Evolutionary conservation across 805 yeast genomes (phyloP), one percentile per base, ranked within the genome.

Genomic region (Yamadazyma sp.): DNA sequence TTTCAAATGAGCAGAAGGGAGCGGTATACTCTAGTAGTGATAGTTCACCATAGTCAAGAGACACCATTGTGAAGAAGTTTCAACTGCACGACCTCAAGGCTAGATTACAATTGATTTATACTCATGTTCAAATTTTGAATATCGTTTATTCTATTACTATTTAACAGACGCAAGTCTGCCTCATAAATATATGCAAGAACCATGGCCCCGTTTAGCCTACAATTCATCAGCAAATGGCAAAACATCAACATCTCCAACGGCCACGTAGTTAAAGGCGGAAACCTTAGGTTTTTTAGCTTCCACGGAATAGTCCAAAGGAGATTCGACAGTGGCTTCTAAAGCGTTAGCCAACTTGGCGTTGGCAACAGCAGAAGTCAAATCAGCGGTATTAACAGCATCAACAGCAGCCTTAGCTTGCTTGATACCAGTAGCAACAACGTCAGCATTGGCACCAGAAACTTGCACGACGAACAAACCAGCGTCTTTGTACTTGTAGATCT

Each of bases 161-260:
- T n/a, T n/a, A n/a, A n/a, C n/a, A n/a, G n/a, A n/a, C n/a, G n/a
- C n/a, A n/a, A n/a, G n/a, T n/a, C n/a, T n/a, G n/a, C 28, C 28
- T 12, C 28, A 17, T 29, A 29, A n/a, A 29, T 29, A 29, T n/a
- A n/a, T n/a, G n/a, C n/a, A n/a, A n/a, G n/a, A n/a, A n/a, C n/a
- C n/a, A n/a, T n/a, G n/a, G n/a, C n/a, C n/a, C n/a, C n/a, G n/a
- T n/a, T n/a, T n/a, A n/a, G n/a, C 14, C 44, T 84, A 85, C 68
- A 91, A 82, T 72, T 93, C 96, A 64, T 84, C 89, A 55, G 84
- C 82, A 64, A 73, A 84, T 57, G 99, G 97, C 70, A 91, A 79
- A 49, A 78, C 80, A 59, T 80, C 82, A 45, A 83, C 79, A 64
- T 88, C 83, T 68, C 98, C 99, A 46, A 87, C 82, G 47, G 93